Evolutionary conservation across 2,329 filamentous ascomycete species (phyloP).

Genomic region (Anthostomella pinea): DNA sequence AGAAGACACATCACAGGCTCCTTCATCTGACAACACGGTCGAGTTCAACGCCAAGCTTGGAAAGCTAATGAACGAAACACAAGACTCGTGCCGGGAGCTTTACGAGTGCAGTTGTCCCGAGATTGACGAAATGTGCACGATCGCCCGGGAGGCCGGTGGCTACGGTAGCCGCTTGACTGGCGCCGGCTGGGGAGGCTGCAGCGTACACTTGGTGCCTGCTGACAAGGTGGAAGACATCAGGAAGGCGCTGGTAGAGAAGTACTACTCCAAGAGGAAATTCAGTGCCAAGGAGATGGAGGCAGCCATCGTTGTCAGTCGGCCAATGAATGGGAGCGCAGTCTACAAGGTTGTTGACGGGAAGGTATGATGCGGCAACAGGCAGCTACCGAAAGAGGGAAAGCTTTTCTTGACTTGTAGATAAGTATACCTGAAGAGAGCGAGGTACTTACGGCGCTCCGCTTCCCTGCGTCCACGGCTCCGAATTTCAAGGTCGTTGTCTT

Average conservation of each 20-base stretch:
- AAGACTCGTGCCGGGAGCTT: constrained; percentile 78
- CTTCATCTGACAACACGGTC: constrained; percentile 51
- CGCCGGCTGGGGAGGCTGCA: constrained; percentile 96
- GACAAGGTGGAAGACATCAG: constrained; percentile 77
- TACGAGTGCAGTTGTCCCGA: constrained; percentile 94
- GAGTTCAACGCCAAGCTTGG: constrained; percentile 69
- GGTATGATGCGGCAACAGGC: constrained; percentile 16
- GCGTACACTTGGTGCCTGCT: constrained; percentile 85
- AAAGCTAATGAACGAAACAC: constrained; percentile 82
- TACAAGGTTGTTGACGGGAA: constrained; percentile 36
- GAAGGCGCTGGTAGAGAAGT: constrained; percentile 73
- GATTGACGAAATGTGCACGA: constrained; percentile 81
- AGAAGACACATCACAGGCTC: constrained; percentile 44
- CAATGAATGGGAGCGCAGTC: constrained; percentile 68
- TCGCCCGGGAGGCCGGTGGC: constrained; percentile 74
- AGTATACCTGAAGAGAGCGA: no score
- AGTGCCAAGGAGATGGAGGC: constrained; percentile 70
- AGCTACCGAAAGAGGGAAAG: no score
- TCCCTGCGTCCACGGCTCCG: no score
- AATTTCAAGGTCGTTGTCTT: no score
- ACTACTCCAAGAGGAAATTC: constrained; percentile 68
- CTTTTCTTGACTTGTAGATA: neutral
- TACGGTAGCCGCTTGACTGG: constrained; percentile 87
- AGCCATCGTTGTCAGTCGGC: constrained; percentile 86
- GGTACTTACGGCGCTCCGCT: no score